Evolutionary conservation across 2,329 filamentous ascomycete species (phyloP), one percentile per base, ranked within the genome.

Genomic region (Botryotinia globosa): DNA sequence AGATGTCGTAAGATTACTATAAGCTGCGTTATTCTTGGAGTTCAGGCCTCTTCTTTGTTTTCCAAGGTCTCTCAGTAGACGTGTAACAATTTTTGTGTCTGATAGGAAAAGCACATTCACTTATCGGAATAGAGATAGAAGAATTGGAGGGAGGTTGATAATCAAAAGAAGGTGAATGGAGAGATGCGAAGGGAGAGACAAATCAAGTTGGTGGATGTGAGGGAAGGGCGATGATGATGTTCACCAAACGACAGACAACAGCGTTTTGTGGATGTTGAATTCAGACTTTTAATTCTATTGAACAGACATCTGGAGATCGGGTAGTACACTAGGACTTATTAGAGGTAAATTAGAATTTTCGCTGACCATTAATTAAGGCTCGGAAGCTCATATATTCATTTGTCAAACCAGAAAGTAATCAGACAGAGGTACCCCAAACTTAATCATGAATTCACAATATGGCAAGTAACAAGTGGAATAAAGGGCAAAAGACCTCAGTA

Each of bases 201-300:
- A 8, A 54, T 18, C 6, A 29, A 29, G 18, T 18, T 29, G 1
- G n/a, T 4, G n/a, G 6, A 29, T 29, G n/a, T 29, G 6, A 29
- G 14, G 51, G 0, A 29, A 29, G 14, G 4, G 12, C 6, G 51
- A 54, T 29, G 14, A 54, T 0, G n/a, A 18, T 2, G 14, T 54
- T 29, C 14, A 14, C 14, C 6, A 29, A 9, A 3, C 1, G 2
- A 29, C 0, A 18, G 51, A 18, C 51, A 16, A 2, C 51, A 1
- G n/a, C 3, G 14, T 56, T 56, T 56, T 56, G 51, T 25, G 6
- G 0, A 29, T 29, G n/a, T 18, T 9, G 3, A 29, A 29, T 29
- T 16, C 6, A 0, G 5, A 16, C 7, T n/a, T 18, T 3, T 6
- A 4, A 18, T 29, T 0, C 14, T 56, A 3, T 29, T 18, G 14